Evolutionary conservation across 345 rosid genomes (phyloP).

Genomic region (Crucihimalaya himalaica): DNA sequence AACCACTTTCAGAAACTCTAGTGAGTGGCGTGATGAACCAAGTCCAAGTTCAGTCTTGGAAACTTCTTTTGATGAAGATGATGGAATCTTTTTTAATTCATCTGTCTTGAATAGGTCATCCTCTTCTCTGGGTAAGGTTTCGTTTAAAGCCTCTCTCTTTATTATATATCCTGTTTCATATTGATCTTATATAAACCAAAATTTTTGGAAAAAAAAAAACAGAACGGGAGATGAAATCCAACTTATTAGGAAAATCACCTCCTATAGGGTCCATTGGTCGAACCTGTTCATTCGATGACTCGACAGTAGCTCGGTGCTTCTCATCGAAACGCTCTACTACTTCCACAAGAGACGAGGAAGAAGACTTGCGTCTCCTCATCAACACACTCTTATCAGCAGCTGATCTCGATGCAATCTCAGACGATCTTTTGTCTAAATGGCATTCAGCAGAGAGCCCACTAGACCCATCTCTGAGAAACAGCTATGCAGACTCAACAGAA

Average conservation of each 20-base stretch:
- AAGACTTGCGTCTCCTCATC: conserved; percentile 64
- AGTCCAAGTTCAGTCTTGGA: conserved; percentile 68
- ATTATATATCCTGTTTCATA: background rate
- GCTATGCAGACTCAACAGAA: conserved; percentile 49
- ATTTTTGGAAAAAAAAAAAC: conserved; percentile 14
- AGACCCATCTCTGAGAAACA: conserved; percentile 70
- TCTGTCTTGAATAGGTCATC: conserved; percentile 41
- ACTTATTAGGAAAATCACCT: conserved; percentile 51
- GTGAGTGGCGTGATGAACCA: conserved; percentile 62
- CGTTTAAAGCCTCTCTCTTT: conserved; percentile 1
- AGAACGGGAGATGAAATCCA: conserved; percentile 48
- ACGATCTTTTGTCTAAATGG: conserved; percentile 55
- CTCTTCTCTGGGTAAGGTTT: conserved; percentile 43
- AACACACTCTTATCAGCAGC: conserved; percentile 59
- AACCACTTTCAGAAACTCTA: conserved; percentile 36
- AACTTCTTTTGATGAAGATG: conserved; percentile 58
- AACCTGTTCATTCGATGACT: conserved; percentile 30
- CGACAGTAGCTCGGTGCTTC: conserved; percentile 36
- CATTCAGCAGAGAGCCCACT: conserved; percentile 74
- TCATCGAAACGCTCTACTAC: conserved; percentile 46
- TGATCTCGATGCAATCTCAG: conserved; percentile 43
- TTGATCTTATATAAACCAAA: background rate
- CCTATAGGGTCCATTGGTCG: conserved; percentile 40
- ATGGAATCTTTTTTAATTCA: conserved; percentile 42
- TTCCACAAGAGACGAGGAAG: conserved; percentile 53